Evolutionary conservation across 2,329 filamentous ascomycete species (phyloP), one percentile per base, ranked within the genome.

Genomic region (Neofusicoccum kwambonambiense): DNA sequence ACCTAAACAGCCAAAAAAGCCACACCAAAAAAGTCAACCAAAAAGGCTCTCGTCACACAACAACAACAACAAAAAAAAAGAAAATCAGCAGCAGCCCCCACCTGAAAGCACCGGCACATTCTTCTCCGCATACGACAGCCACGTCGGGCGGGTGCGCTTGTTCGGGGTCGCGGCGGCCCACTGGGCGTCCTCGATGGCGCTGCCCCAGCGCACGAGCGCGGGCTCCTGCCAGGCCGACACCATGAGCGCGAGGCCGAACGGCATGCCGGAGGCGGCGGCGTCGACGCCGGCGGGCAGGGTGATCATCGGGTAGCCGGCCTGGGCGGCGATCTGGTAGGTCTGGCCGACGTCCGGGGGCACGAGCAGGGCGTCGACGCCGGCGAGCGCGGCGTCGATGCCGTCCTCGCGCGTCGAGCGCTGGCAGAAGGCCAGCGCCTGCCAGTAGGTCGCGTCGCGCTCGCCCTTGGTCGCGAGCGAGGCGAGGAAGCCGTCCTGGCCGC

Each of bases 221-320:
- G 75, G 76, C 73, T 90, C 89, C 0, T 79, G 82, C 80, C 84
- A 90, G 0, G 87, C 87, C 1, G 86, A 89, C 61, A 86, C 74
- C 78, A 86, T 82, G 11, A 82, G 63, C 35, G 73, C 78, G 5
- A 82, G 66, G 0, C 80, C 80, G 67, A 78, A 82, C 4, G 80
- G 80, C 77, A 82, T 80, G 1, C 78, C 78, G 3, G 70, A 78
- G 5, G 73, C 27, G 27, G 4, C 76, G 8, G 19, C 11, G 1
- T 75, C 69, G 5, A 86, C 78, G 1, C 87, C 87, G 0, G 83
- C 87, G 0, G 90, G 90, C 1, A 93, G 73, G 0, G 89, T 91
- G 58, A 92, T 81, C 72, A 90, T 83, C 0, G 90, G 90, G 71
- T 92, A 93, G 0, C 90, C 89, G 7, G 90, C 90, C 76, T 92